Evolutionary conservation across 163 green algal species (phyloP).

Genomic region (Scenedesmus sp.): DNA sequence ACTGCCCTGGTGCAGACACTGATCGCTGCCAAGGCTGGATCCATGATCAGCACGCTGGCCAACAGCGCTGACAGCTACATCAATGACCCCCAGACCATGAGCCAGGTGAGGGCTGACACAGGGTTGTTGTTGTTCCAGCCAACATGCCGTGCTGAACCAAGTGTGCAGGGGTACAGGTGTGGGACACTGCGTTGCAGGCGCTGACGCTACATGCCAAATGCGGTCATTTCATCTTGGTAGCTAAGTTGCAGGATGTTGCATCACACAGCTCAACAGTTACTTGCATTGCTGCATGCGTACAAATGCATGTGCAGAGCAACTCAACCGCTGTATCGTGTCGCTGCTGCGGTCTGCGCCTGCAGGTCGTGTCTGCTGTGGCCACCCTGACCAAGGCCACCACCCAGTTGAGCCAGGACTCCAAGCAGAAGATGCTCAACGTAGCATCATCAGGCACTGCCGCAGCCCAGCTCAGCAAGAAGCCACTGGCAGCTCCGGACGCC

Average conservation of each 20-base stretch:
- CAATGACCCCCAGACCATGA: constrained; percentile 39
- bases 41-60: constrained; percentile 27
- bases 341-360: not conserved
- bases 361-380: constrained; percentile 42
- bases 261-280: too few relatives aligned
- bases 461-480: constrained; percentile 5
- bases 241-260: too few relatives aligned
- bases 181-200: not conserved
- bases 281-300: not conserved
- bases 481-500: not conserved
- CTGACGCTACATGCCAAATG: too few relatives aligned
- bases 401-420: constrained; percentile 12
- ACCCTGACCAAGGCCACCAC: constrained; percentile 40
- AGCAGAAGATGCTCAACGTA: constrained; percentile 38
- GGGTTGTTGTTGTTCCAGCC: not conserved
- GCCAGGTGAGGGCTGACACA: not conserved
- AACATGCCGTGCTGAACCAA: too few relatives aligned
- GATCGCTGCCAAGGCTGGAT: constrained; percentile 29
- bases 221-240: too few relatives aligned
- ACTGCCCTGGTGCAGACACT: not conserved
- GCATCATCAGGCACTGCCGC: not conserved
- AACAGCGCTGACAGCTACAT: constrained; percentile 3
- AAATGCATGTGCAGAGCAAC: too few relatives aligned
- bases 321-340: not conserved
- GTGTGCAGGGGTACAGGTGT: too few relatives aligned